Percentiles rank a stretch among this genome's conserved stretches.
Evolutionary conservation across 441 rosid genomes (phyloP).

Genomic region (Jatropha multifida): DNA sequence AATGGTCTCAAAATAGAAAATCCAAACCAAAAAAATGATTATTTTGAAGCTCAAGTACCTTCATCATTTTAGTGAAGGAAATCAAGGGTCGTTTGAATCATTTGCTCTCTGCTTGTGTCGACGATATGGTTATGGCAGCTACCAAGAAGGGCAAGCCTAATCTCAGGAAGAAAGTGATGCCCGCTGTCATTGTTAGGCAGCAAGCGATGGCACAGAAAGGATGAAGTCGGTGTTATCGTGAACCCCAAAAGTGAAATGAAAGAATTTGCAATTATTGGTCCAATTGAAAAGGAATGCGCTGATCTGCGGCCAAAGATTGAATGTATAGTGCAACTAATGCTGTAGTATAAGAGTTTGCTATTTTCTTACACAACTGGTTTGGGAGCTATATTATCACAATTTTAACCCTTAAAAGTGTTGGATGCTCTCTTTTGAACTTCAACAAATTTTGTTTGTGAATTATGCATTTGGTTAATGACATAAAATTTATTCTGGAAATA

Average conservation of each 20-base stretch:
- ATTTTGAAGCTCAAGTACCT: slow-evolving; percentile 2
- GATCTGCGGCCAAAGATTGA: slow-evolving; percentile 85
- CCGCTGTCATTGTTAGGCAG: slow-evolving; percentile 81
- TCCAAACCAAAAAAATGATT: no score
- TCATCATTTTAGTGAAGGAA: slow-evolving; percentile 79
- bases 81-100: slow-evolving; percentile 77
- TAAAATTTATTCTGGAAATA: background rate
- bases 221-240: slow-evolving; percentile 78
- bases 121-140: slow-evolving; percentile 88
- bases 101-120: slow-evolving; percentile 70
- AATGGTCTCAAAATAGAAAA: no score
- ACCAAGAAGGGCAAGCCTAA: slow-evolving; percentile 83
- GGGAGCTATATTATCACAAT: background rate
- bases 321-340: slow-evolving; percentile 77
- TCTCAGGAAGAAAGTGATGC: slow-evolving; percentile 73
- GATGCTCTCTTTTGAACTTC: background rate
- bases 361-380: no score
- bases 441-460: background rate
- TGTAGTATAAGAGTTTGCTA: slow-evolving; percentile 44
- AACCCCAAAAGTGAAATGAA: slow-evolving; percentile 82
- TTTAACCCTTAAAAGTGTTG: background rate
- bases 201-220: slow-evolving; percentile 95
- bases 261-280: slow-evolving; percentile 77
- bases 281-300: slow-evolving; percentile 76
- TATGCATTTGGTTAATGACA: background rate